Conservation (phyloP, 495 filamentous ascomycete species). For the Neurospora discreta region DNA sequence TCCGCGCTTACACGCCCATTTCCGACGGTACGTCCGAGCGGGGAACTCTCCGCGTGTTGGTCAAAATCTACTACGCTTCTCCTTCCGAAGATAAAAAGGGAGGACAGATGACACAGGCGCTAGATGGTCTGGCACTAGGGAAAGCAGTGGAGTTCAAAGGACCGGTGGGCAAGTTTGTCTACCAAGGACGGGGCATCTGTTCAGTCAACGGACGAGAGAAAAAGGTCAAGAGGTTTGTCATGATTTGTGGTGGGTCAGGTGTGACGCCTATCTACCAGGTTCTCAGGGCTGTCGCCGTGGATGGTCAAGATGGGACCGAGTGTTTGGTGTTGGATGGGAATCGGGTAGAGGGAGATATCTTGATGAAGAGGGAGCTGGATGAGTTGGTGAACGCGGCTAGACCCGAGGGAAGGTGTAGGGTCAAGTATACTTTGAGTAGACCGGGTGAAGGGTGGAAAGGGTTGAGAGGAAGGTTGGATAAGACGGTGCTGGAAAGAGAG, state of each 20-base stretch:
- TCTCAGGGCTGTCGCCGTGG: slow-evolving; percentile 54
- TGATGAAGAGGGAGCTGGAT: slow-evolving; percentile 71
- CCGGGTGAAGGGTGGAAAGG: slow-evolving; percentile 57
- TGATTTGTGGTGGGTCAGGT: slow-evolving; percentile 85
- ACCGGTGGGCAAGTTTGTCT: slow-evolving; percentile 81
- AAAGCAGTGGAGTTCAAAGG: slow-evolving; percentile 79
- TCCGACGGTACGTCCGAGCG: slow-evolving; percentile 43
- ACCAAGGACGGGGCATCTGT: slow-evolving; percentile 57
- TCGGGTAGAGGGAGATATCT: slow-evolving; percentile 67
- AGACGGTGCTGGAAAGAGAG: slow-evolving; percentile 50
- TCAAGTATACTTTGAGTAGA: slow-evolving; percentile 66
- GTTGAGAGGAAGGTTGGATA: slow-evolving; percentile 55
- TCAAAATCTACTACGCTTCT: slow-evolving; percentile 77
- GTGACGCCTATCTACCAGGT: slow-evolving; percentile 92
- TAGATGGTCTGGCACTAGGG: slow-evolving; percentile 62
- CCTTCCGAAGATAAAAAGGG: slow-evolving; percentile 35
- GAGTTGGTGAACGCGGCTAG: slow-evolving; percentile 38
- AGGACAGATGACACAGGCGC: slow-evolving; percentile 75
- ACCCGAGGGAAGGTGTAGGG: slow-evolving; percentile 44
- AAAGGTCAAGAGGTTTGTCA: slow-evolving; percentile 57
- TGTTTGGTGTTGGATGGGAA: slow-evolving; percentile 79
- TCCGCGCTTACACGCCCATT: slow-evolving; percentile 84
- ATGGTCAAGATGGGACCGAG: slow-evolving; percentile 29
- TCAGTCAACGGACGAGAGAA: slow-evolving; percentile 48
- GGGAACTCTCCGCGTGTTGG: slow-evolving; percentile 60